Evolutionary conservation across 208 protist species (phyloP), one percentile per base, ranked within the genome.

Genomic region (Leishmania tropica): DNA sequence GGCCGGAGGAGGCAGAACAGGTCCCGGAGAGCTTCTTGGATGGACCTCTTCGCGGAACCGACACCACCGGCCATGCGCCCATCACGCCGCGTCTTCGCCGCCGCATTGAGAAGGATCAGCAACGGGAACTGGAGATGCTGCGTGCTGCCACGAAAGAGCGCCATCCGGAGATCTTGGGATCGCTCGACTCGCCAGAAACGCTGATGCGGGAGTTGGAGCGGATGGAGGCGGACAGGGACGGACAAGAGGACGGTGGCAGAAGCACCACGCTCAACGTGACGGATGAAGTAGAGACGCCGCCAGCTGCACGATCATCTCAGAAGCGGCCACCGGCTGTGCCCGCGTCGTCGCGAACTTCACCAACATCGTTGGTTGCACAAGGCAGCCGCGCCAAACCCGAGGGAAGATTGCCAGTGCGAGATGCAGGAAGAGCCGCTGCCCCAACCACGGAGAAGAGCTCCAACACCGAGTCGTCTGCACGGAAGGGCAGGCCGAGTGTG

Each of bases 31-130:
- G 65, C 40, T 56, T 17, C 17, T 15, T 62, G 21, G 64, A 8
- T 19, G 71, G 54, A 13, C n/a, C 58, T 3, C 54, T 71, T 45
- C 80, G 81, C 1, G 79, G 75, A 21, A 83, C 78, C 21, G 88
- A 87, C 85, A 84, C 81, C 4, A 92, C 83, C 5, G 86, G 88
- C 42, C 82, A 88, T 71, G 88, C 86, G n/a, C 86, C 84, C 48
- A 84, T 92, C 75, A 84, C 88, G 8, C 83, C 72, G n/a, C 79
- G 81, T 2, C 82, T 90, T 60, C 76, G 79, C 37, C 78, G 56
- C n/a, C 81, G 81, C 64, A 88, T 90, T 24, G 79, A 88, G 67
- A 47, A 85, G 53, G 78, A 90, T 62, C 88, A 90, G 76, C 70
- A 78, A 35, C 65, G 78, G 2, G 81, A 92, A 62, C 78, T 86